Evolutionary conservation across 2,329 filamentous ascomycete species (phyloP).

Genomic region (Xylariomycetidae sp.): DNA sequence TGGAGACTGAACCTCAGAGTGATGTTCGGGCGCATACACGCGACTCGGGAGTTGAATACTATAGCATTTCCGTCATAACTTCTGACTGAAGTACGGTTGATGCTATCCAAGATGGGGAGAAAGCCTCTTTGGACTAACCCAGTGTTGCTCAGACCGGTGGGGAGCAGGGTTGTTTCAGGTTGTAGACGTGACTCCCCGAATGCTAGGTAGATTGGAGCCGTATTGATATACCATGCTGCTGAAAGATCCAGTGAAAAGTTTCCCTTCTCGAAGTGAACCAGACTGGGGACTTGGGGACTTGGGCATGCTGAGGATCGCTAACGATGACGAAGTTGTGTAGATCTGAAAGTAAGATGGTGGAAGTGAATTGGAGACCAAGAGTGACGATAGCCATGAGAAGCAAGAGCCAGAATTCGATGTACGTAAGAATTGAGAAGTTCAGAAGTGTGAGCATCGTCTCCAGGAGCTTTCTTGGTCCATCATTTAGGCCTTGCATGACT

Average conservation of each 20-base stretch:
- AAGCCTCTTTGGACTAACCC: neutral
- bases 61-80: neutral
- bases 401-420: slow-evolving; percentile 7
- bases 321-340: slow-evolving; percentile 6
- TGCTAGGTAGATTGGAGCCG: no score
- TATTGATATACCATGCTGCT: no score
- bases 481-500: slow-evolving; percentile 7
- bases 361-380: slow-evolving; percentile 7
- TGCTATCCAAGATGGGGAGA: neutral
- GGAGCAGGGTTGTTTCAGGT: no score
- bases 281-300: no score
- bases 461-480: slow-evolving; percentile 7
- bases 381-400: slow-evolving; percentile 2
- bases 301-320: no score
- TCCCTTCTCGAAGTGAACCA: no score
- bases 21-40: neutral
- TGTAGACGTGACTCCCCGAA: no score
- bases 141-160: neutral
- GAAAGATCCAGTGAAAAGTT: no score
- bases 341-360: slow-evolving; percentile 8
- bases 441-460: slow-evolving; percentile 4
- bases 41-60: neutral
- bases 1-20: neutral
- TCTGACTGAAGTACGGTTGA: neutral
- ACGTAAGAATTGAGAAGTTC: slow-evolving; percentile 1